Conservation (phyloP, 257 asterid genomes). For the Dorcoceras hygrometricum region DNA sequence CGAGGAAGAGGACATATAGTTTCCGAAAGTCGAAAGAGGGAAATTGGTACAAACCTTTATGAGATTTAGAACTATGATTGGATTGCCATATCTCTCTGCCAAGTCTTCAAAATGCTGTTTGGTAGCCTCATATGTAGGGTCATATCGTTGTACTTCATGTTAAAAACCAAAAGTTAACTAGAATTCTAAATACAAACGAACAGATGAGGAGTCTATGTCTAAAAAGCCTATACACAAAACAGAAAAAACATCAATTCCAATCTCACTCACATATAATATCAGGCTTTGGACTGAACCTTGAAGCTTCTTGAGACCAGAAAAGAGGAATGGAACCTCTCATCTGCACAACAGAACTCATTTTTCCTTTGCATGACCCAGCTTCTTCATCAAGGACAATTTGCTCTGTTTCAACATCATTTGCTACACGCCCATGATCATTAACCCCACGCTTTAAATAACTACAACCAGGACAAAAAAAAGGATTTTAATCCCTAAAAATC, state of each 20-base stretch:
- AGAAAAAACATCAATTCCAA: slow-evolving; percentile 14
- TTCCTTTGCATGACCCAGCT: slow-evolving; percentile 93
- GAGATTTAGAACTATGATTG: slow-evolving; percentile 90
- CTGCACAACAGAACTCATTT: slow-evolving; percentile 98
- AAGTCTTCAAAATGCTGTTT: slow-evolving; percentile 87
- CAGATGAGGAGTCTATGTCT: slow-evolving; percentile 3
- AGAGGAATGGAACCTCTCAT: slow-evolving; percentile 99
- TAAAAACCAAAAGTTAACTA: slow-evolving; percentile 24
- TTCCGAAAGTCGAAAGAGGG: not conserved
- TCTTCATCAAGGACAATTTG: slow-evolving; percentile 96
- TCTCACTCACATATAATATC: slow-evolving; percentile 85
- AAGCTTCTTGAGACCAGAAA: slow-evolving; percentile 99
- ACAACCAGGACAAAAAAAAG: slow-evolving; percentile 32
- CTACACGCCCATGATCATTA: slow-evolving; percentile 96
- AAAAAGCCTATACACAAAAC: slow-evolving; percentile 11
- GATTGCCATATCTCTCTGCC: slow-evolving; percentile 91
- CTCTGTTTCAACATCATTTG: slow-evolving; percentile 98
- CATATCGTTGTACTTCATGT: slow-evolving; percentile 92
- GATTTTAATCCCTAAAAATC: not conserved
- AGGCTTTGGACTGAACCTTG: slow-evolving; percentile 98
- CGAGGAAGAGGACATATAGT: not conserved
- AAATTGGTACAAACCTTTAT: slow-evolving; percentile 65
- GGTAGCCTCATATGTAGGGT: slow-evolving; percentile 99
- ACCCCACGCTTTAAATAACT: slow-evolving; percentile 97
- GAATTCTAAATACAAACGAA: slow-evolving; percentile 23